phyloP scores from a whole-genome alignment of 805 yeast genomes.

The Torulaspora delbrueckii region DNA sequence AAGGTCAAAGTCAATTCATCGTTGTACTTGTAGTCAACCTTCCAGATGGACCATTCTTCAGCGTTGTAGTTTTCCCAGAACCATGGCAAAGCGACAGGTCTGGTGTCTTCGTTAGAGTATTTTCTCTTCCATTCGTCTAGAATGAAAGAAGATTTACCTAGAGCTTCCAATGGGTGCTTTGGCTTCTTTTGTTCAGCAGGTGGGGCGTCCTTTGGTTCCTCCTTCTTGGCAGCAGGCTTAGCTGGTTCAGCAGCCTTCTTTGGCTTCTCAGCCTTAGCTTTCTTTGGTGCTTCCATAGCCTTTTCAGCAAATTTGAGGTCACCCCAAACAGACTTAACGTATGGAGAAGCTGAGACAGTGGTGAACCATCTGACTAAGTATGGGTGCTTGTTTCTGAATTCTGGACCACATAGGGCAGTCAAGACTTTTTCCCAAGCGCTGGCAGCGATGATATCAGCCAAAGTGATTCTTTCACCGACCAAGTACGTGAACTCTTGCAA shows the following conservation, averaged over 20 bases:
- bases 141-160: constrained; percentile 60
- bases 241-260: constrained; percentile 36
- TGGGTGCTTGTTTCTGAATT: constrained; percentile 62
- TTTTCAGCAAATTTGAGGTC: constrained; percentile 56
- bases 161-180: constrained; percentile 83
- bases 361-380: constrained; percentile 67
- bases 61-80: constrained; percentile 93
- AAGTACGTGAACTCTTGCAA: constrained; percentile 61
- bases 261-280: constrained; percentile 43
- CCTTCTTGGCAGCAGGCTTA: constrained; percentile 41
- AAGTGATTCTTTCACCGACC: constrained; percentile 63
- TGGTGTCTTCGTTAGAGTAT: constrained; percentile 94
- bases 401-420: constrained; percentile 52
- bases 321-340: constrained; percentile 44
- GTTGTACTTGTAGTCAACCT: constrained; percentile 91
- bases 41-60: constrained; percentile 89
- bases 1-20: constrained; percentile 93
- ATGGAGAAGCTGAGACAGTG: constrained; percentile 47
- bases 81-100: constrained; percentile 88
- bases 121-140: constrained; percentile 91
- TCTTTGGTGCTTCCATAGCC: constrained; percentile 67
- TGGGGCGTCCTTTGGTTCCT: constrained; percentile 34
- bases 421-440: constrained; percentile 32
- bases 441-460: constrained; percentile 30
- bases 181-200: constrained; percentile 59